These are phyloP conservation scores for Myriosclerotinia scirpicola DNA, from an alignment of 2,329 filamentous ascomycete genomes.

Conservation along the genomic window DNA sequence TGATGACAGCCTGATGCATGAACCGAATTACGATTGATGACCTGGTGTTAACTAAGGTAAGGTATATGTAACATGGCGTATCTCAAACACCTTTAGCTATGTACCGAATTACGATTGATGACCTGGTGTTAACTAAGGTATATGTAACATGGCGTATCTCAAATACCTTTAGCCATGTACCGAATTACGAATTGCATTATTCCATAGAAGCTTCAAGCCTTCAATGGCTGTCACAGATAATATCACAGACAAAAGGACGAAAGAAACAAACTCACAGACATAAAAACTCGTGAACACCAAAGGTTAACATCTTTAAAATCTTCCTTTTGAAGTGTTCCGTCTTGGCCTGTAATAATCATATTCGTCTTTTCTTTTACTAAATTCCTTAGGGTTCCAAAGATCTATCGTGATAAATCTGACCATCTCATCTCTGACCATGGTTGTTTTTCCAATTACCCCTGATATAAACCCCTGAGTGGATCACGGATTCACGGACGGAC, in stretches of 20 bases:
- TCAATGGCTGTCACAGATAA: not conserved
- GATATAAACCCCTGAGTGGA: constrained; percentile 5
- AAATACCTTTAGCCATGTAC: not conserved
- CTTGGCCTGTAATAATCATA: not conserved
- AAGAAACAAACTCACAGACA: not conserved
- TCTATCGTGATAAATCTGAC: constrained; percentile 16
- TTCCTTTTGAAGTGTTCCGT: constrained; percentile 4
- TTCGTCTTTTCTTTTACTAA: not conserved
- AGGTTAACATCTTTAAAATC: no score
- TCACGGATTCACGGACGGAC: not conserved
- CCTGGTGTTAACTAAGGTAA: not conserved
- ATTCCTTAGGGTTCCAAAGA: not conserved
- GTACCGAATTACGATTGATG: not conserved
- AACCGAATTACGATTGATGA: not conserved
- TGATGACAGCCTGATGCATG: not conserved
- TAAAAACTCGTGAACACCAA: not conserved
- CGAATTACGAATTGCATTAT: not conserved
- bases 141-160: not conserved
- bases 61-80: not conserved
- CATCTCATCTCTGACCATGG: constrained; percentile 1
- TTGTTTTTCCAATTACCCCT: not conserved
- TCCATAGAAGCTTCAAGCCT: not conserved
- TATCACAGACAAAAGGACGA: not conserved
- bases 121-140: not conserved
- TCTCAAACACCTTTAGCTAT: not conserved